Evolutionary conservation across 2,329 filamentous ascomycete genomes (phyloP).

Genomic region (Aspergillus novoparasiticus): DNA sequence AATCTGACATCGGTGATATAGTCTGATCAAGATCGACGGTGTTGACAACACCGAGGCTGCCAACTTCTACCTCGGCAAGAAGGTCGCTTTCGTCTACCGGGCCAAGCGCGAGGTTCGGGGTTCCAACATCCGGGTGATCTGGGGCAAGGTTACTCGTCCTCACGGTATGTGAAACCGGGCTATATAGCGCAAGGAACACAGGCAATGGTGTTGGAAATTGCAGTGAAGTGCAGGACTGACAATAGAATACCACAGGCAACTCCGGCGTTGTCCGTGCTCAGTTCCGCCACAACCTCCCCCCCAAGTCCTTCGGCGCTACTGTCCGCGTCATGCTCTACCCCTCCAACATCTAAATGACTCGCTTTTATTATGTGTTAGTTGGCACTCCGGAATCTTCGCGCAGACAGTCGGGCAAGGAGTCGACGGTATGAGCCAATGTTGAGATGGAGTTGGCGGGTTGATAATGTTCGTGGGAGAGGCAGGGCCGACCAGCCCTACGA

Average conservation of each 20-base stretch:
- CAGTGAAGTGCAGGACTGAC: conserved; percentile 10
- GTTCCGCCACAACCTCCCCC: conserved; percentile 93
- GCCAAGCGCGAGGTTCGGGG: conserved; percentile 92
- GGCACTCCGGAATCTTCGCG: conserved; percentile 39
- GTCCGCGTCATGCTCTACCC: conserved; percentile 98
- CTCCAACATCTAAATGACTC: conserved; percentile 81
- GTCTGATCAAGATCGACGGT: conserved; percentile 98
- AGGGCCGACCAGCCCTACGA: conserved; percentile 42
- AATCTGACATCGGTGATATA: conserved; percentile 38
- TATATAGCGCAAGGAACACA: conserved; percentile 11
- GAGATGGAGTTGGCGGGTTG: conserved; percentile 44
- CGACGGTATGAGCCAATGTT: conserved; percentile 41
- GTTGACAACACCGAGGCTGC: conserved; percentile 88
- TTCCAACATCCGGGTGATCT: conserved; percentile 98
- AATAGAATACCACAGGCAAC: conserved; percentile 67
- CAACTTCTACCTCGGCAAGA: conserved; percentile 98
- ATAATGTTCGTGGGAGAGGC: conserved; percentile 45
- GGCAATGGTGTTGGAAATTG: neutral
- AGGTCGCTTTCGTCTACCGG: conserved; percentile 98
- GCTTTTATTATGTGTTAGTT: conserved; percentile 37
- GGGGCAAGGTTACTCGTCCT: conserved; percentile 95
- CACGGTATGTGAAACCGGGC: conserved; percentile 68
- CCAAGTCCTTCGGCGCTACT: conserved; percentile 94
- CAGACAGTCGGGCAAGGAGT: conserved; percentile 42
- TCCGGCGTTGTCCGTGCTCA: conserved; percentile 96